Evolutionary conservation across 163 green algal genomes (phyloP).

Genomic region (Chlorella variabilis): DNA sequence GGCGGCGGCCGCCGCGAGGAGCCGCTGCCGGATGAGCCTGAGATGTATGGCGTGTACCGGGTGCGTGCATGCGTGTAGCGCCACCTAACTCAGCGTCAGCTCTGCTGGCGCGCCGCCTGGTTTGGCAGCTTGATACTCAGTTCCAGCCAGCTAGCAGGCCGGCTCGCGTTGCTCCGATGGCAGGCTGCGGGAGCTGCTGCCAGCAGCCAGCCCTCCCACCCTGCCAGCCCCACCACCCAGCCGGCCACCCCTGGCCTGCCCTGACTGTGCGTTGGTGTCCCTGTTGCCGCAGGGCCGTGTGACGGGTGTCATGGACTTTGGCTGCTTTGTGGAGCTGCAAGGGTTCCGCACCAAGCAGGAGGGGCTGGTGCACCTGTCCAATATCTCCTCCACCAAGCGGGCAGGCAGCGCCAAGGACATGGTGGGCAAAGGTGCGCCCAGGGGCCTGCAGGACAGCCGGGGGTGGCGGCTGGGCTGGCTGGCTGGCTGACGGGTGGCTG

Average conservation of each 20-base stretch:
- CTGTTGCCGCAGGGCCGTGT: slow-evolving; percentile 78
- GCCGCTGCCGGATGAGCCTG: slow-evolving; percentile 65
- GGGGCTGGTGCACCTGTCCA: slow-evolving; percentile 89
- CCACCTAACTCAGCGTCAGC: no score
- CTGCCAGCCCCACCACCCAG: no score
- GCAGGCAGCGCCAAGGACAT: slow-evolving; percentile 84
- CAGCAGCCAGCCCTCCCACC: no score
- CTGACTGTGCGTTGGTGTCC: no score
- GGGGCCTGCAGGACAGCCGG: not conserved
- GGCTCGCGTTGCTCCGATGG: no score
- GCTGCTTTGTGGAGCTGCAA: slow-evolving; percentile 95
- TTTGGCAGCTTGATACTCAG: no score
- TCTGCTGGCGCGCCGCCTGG: no score
- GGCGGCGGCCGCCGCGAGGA: not conserved
- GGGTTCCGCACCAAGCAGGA: slow-evolving; percentile 75
- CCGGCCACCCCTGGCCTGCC: not conserved
- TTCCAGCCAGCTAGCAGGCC: no score
- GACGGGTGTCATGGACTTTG: slow-evolving; percentile 93
- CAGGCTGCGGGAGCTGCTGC: no score
- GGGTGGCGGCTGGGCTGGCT: not conserved
- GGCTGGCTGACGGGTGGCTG: slow-evolving; percentile 68
- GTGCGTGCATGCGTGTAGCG: slow-evolving; percentile 7
- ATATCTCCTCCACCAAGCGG: slow-evolving; percentile 32
- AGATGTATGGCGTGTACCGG: slow-evolving; percentile 85
- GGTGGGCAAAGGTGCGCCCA: slow-evolving; percentile 61